phyloP scores from a whole-genome alignment of 139 green algal genomes.

The Chlamydomonas incerta region DNA sequence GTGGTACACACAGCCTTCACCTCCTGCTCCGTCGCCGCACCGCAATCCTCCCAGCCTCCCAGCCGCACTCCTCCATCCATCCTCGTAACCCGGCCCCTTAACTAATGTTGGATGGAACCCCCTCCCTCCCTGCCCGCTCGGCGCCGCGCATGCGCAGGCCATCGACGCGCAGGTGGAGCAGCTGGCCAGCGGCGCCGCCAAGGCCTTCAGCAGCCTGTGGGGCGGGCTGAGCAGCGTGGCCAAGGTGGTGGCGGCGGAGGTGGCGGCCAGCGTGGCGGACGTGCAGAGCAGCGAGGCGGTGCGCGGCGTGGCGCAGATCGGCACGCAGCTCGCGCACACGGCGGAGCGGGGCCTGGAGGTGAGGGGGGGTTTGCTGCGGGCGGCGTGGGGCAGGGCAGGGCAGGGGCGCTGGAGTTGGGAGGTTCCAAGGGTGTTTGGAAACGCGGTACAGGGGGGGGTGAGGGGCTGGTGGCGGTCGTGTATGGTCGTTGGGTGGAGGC shows the following conservation, averaged over 20 bases:
- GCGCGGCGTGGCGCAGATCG: conserved; percentile 32
- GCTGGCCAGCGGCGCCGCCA: conserved; percentile 55
- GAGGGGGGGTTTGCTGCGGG: background rate
- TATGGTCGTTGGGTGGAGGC: no score
- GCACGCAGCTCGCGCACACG: conserved; percentile 34
- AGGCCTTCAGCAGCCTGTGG: conserved; percentile 58
- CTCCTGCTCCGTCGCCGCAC: no score
- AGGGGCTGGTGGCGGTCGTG: no score
- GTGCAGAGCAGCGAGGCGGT: conserved; percentile 33
- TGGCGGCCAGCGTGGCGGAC: conserved; percentile 44
- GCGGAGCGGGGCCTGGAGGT: conserved; percentile 57
- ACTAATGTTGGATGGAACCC: no score
- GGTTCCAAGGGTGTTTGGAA: no score
- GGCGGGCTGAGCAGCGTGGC: conserved; percentile 52
- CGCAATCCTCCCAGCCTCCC: no score
- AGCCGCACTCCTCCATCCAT: no score
- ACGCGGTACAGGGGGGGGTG: no score
- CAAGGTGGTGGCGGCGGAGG: conserved; percentile 52
- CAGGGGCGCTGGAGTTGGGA: background rate
- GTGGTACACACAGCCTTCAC: no score
- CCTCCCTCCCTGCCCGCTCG: no score
- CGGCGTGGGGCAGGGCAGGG: background rate
- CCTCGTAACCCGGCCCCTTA: no score
- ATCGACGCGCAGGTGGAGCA: conserved; percentile 66
- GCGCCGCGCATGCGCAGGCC: no score